Conservation (phyloP, 169 alveolate genomes). For the Eimeria nieschulzi region DNA sequence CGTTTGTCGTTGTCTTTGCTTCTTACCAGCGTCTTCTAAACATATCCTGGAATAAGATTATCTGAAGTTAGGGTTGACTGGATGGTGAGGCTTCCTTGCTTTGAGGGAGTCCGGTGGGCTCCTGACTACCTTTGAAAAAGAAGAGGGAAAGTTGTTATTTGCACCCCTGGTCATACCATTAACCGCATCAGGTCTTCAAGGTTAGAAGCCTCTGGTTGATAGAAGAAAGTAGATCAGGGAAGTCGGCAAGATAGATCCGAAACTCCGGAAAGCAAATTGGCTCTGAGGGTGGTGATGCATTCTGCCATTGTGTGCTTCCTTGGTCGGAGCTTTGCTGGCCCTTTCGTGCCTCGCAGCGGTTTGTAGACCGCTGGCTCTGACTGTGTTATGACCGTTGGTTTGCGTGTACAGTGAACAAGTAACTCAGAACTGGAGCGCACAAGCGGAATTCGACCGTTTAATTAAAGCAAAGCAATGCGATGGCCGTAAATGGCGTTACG, state of each 20-base stretch:
- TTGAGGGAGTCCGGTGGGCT: slow-evolving; percentile 42
- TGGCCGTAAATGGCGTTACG: no score
- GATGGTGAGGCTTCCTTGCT: slow-evolving; percentile 9
- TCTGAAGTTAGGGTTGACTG: background rate
- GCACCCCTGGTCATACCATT: slow-evolving; percentile 92
- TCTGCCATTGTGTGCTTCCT: slow-evolving; percentile 68
- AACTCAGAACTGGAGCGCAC: background rate
- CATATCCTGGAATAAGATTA: no score
- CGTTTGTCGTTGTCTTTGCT: background rate
- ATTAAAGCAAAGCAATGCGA: background rate
- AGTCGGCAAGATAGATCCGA: slow-evolving; percentile 94
- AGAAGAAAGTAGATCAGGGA: slow-evolving; percentile 93
- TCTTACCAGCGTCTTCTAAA: no score
- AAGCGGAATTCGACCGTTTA: background rate
- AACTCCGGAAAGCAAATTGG: slow-evolving; percentile 95
- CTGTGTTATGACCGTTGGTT: background rate
- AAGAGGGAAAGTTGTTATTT: slow-evolving; percentile 84
- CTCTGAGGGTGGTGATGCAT: slow-evolving; percentile 89
- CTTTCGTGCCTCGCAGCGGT: background rate
- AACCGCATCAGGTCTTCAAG: slow-evolving; percentile 97
- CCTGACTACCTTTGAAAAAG: slow-evolving; percentile 79
- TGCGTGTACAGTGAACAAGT: background rate
- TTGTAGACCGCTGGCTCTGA: background rate
- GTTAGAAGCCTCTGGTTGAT: slow-evolving; percentile 94
- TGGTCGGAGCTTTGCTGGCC: slow-evolving; percentile 19